Conservation (phyloP, 225 moss, liverwort and hornwort genomes). For the Climacium dendroides region DNA sequence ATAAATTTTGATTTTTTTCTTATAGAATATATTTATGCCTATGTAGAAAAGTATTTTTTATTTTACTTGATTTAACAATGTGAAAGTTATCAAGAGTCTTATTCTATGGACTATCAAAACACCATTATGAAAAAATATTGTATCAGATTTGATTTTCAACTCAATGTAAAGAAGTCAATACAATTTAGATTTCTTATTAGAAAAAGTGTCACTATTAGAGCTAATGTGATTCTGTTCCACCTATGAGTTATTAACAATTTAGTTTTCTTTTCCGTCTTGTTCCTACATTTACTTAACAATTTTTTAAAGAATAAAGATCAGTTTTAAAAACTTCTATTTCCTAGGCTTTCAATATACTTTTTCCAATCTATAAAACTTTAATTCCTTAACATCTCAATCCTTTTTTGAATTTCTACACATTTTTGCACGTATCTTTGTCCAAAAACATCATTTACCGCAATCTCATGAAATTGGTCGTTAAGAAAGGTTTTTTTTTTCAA, state of each 20-base stretch:
- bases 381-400: too few relatives aligned
- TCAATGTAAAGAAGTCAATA: background rate
- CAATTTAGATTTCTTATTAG: background rate
- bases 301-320: background rate
- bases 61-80: background rate
- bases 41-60: background rate
- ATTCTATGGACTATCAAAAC: background rate
- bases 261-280: background rate
- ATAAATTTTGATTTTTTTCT: too few relatives aligned
- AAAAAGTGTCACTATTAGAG: background rate
- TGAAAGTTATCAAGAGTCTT: background rate
- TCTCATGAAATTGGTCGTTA: too few relatives aligned
- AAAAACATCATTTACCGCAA: too few relatives aligned
- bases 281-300: background rate
- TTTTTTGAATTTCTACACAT: too few relatives aligned
- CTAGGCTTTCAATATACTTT: too few relatives aligned
- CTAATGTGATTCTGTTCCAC: background rate
- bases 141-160: background rate
- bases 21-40: too few relatives aligned
- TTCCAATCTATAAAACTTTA: background rate
- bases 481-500: too few relatives aligned
- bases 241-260: background rate
- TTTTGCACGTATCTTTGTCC: too few relatives aligned
- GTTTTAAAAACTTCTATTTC: too few relatives aligned
- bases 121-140: background rate